Evolutionary conservation across 1,139 yeast species (phyloP), one percentile per base, ranked within the genome.

Genomic region (Taphrina confusa): DNA sequence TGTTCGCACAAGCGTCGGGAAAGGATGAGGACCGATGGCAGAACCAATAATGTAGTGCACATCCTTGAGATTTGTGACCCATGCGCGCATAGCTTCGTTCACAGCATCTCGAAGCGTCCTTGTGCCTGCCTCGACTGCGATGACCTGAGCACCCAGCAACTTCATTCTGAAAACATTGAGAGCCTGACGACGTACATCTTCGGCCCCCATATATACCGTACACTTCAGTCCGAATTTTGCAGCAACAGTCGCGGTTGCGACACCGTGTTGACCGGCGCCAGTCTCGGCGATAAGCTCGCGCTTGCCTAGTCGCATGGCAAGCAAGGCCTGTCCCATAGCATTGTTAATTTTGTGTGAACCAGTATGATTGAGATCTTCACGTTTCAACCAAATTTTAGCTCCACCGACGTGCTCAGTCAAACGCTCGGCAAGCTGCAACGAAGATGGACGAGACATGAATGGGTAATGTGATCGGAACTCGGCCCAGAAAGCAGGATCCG

Each of bases 211-310:
- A 71, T 83, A 92, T 37, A 92, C 95, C n/a, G 89, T 88, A 78
- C 98, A 92, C 71, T 87, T 83, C 74, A 92, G 74, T 58, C 98
- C 98, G 68, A 92, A 92, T 74, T 92, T 94, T 66, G 99, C 99
- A 76, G 96, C 91, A 0, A 96, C 97, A 61, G 98, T 92, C 30
- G 99, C 99, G 62, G 98, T 92, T 49, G 99, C 99, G 46, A 92
- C 99, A 77, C 99, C 99, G 72, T 92, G 99, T 78, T 92, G 99
- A 65, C 99, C 99, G 60, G 99, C 99, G 74, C 99, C 99, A 47
- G 99, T 92, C 77, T 92, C 99, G 47, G 99, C 99, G 72, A 92
- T 92, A 64, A 92, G 82, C 68, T 87, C 84, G 64, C 78, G 83
- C 78, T 92, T 92, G 54, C 98, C 98, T 67, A 94, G 79, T 73